Percentiles rank a stretch among this genome's conserved stretches.
phyloP scores from a whole-genome alignment of 1,284 basidiomycete genomes.

The Cryptococcus depauperatus region DNA sequence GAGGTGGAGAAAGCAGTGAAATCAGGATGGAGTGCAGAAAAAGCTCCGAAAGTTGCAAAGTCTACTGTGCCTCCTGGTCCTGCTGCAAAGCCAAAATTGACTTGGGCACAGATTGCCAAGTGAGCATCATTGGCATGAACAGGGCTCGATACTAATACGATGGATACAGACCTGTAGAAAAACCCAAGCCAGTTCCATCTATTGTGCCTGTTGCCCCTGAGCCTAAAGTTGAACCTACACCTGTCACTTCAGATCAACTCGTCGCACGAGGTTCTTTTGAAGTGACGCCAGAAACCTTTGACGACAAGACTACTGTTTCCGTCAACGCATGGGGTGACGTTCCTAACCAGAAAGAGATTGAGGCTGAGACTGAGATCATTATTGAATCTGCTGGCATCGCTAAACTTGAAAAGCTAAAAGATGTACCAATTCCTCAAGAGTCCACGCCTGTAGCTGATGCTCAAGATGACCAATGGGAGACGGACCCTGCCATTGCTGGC shows the following conservation, averaged over 20 bases:
- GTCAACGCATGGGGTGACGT: conserved; percentile 14
- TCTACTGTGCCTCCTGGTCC: conserved; percentile 16
- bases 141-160: neutral
- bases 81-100: conserved; percentile 41
- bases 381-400: neutral
- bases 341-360: conserved; percentile 14
- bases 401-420: conserved; percentile 10
- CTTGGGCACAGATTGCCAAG: conserved; percentile 48
- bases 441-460: conserved; percentile 8
- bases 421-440: conserved; percentile 16
- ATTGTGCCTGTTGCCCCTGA: conserved; percentile 55
- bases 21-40: conserved; percentile 25
- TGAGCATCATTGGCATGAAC: conserved; percentile 7
- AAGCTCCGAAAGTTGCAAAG: conserved; percentile 21
- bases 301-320: conserved; percentile 11
- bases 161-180: conserved; percentile 36
- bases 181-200: conserved; percentile 50
- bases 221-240: conserved; percentile 21
- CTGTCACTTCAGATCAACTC: conserved; percentile 24
- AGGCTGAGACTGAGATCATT: conserved; percentile 17
- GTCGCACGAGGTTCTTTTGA: conserved; percentile 17
- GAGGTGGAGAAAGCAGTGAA: conserved; percentile 39
- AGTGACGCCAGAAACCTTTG: conserved; percentile 11
- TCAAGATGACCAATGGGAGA: conserved; percentile 19
- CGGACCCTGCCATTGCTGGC: conserved; percentile 39